Evolutionary conservation across 2,329 filamentous ascomycete genomes (phyloP).

Genomic region (Fusarium acutatum): DNA sequence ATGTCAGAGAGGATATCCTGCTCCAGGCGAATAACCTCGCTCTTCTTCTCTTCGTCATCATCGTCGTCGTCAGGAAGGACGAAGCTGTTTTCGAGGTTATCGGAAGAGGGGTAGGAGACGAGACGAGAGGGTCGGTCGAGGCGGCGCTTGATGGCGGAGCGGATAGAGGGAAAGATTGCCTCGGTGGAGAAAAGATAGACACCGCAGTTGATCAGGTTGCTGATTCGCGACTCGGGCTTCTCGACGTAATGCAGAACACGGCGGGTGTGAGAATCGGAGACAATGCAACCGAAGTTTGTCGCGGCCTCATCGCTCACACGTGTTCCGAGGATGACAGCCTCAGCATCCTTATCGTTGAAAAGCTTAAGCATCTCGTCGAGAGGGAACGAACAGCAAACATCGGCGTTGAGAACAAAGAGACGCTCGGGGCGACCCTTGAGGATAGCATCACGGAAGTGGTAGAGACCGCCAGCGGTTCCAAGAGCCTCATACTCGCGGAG

Average conservation of each 20-base stretch:
- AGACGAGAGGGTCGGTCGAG: slow-evolving; percentile 84
- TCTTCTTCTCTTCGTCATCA: slow-evolving; percentile 80
- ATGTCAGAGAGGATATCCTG: slow-evolving; percentile 96
- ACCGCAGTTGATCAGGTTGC: slow-evolving; percentile 98
- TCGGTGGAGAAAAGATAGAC: slow-evolving; percentile 98
- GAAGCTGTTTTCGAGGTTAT: slow-evolving; percentile 81
- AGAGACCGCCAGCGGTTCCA: slow-evolving; percentile 94
- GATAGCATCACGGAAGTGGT: slow-evolving; percentile 99
- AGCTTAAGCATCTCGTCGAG: slow-evolving; percentile 94
- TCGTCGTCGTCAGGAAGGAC: slow-evolving; percentile 60
- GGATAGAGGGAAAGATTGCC: slow-evolving; percentile 95
- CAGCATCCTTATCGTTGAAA: slow-evolving; percentile 93
- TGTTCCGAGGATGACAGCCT: slow-evolving; percentile 95
- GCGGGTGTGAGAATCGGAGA: slow-evolving; percentile 91
- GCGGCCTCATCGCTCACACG: slow-evolving; percentile 90
- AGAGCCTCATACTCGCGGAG: slow-evolving; percentile 96
- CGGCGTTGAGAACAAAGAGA: slow-evolving; percentile 97
- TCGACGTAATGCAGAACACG: slow-evolving; percentile 98
- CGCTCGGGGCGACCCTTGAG: slow-evolving; percentile 94
- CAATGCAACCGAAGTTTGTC: slow-evolving; percentile 97
- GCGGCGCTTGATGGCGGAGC: slow-evolving; percentile 93
- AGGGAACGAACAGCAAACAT: slow-evolving; percentile 98
- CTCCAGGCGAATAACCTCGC: slow-evolving; percentile 90
- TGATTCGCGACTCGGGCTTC: slow-evolving; percentile 97
- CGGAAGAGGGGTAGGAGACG: slow-evolving; percentile 93